phyloP scores from a whole-genome alignment of 2,329 filamentous ascomycete species.

The Verticillium nonalfalfae region DNA sequence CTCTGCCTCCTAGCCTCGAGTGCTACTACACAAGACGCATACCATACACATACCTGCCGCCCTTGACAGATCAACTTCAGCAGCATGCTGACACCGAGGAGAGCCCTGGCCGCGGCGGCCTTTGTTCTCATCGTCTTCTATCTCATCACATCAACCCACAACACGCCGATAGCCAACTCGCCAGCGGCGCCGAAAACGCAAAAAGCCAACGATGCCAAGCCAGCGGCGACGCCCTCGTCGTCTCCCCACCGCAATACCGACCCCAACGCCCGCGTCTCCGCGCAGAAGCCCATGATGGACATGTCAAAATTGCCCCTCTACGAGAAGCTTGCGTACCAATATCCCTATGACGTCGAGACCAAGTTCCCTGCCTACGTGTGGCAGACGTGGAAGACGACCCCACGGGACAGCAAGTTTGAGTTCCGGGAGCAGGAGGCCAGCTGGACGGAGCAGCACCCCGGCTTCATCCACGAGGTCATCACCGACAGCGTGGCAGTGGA shows the following conservation, averaged over 20 bases:
- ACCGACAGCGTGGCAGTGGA: slow-evolving; percentile 82
- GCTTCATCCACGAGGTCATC: slow-evolving; percentile 94
- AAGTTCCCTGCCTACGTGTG: slow-evolving; percentile 98
- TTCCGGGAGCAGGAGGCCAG: slow-evolving; percentile 82
- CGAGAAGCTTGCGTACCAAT: slow-evolving; percentile 86
- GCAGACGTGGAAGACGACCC: slow-evolving; percentile 96
- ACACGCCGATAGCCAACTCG: slow-evolving; percentile 6
- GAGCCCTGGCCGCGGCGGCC: slow-evolving; percentile 65
- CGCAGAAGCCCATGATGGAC: slow-evolving; percentile 62
- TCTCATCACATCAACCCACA: slow-evolving; percentile 58
- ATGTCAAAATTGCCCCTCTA: slow-evolving; percentile 64
- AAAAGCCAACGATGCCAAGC: background rate
- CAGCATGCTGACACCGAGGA: slow-evolving; percentile 78
- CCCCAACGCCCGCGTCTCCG: slow-evolving; percentile 23
- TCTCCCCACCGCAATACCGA: background rate
- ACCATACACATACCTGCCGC: too few species aligned
- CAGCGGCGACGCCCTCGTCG: background rate
- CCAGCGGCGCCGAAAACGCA: background rate
- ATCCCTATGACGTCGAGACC: slow-evolving; percentile 79
- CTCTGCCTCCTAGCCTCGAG: background rate
- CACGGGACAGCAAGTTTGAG: slow-evolving; percentile 68
- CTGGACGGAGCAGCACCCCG: slow-evolving; percentile 82
- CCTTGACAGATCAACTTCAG: slow-evolving; percentile 14
- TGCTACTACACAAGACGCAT: too few species aligned
- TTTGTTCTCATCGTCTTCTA: slow-evolving; percentile 64